Evolutionary conservation across 345 rosid genomes (phyloP).

Genomic region (Citrus australasica): DNA sequence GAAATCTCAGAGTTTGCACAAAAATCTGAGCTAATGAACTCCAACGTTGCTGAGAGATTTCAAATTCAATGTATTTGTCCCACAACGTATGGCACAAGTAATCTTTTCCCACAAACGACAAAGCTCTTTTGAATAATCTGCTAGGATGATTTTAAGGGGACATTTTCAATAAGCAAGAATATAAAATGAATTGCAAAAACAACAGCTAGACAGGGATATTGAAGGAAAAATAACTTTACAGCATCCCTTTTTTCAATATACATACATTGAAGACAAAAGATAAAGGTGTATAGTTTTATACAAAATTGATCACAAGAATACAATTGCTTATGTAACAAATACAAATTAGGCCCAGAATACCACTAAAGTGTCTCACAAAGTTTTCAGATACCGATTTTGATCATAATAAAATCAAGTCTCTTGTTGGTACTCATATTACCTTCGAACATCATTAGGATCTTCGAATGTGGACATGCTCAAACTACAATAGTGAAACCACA

Average conservation of each 20-base stretch:
- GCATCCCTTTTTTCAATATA: too few species aligned
- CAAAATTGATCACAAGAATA: neutral
- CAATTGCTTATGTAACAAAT: neutral
- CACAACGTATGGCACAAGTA: constrained; percentile 65
- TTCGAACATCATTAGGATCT: constrained; percentile 66
- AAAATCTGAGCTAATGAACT: constrained; percentile 60
- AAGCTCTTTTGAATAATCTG: constrained; percentile 75
- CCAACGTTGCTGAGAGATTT: constrained; percentile 62
- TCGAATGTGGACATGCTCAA: constrained; percentile 53
- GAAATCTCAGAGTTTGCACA: constrained; percentile 64
- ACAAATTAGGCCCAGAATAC: neutral
- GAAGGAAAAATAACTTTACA: too few species aligned
- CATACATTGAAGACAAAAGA: too few species aligned
- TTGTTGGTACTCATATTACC: constrained; percentile 39
- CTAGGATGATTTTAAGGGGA: neutral
- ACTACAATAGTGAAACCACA: constrained; percentile 78
- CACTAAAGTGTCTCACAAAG: neutral
- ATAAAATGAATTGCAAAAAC: neutral
- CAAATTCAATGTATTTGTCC: constrained; percentile 77
- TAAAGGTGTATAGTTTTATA: too few species aligned
- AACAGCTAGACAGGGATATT: too few species aligned
- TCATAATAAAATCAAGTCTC: neutral
- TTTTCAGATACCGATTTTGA: neutral
- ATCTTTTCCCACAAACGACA: constrained; percentile 86
- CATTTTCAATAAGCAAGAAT: neutral